Evolutionary conservation across 352 stramenopile species (phyloP), one percentile per base, ranked within the genome.

Genomic region (Phytophthora aleatoria): DNA sequence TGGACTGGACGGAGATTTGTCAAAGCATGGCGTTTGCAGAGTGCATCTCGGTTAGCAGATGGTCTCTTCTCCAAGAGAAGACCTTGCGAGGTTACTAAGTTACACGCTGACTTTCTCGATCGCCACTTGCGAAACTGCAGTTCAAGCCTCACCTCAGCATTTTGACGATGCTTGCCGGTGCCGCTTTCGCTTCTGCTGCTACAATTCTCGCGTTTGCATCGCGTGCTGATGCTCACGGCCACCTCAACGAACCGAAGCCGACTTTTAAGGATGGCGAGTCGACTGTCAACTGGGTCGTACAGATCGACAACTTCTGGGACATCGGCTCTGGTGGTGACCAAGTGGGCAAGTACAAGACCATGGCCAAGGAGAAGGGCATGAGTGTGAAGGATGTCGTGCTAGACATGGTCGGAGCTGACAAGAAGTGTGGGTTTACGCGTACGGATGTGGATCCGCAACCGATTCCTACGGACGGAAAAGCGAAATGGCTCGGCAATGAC

Each of bases 341-440:
- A 62, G 43, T 64, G 38, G 64, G 58, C 35, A 65, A 51, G n/a
- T 76, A 63, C 50, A 67, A 68, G 47, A 64, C 48, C 2, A 60
- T 76, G 54, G 60, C 69, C 11, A 51, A 61, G 26, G 47, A 73
- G 57, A 70, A 70, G 35, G 58, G 54, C 31, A 56, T 69, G 61
- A 48, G 50, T 20, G 59, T 80, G 24, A 59, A 60, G 5, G 72
- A 76, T 48, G 61, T 80, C 24, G 50, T 79, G 38, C 55, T 77
- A 10, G 56, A 70, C 10, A 75, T 71, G 72, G 60, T 58, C 28
- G 56, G 44, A 38, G 45, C 30, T 72, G 75, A 62, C 33, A 55
- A 64, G 20, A 58, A 49, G 43, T 83, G 74, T 48, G 74, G 74
- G 39, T 60, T 72, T 52, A 77, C 68, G 38, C 50, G 44, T 4